Base-by-base conservation (phyloP, 2,329 filamentous ascomycete genomes). In the Tolypocladium inflatum region DNA sequence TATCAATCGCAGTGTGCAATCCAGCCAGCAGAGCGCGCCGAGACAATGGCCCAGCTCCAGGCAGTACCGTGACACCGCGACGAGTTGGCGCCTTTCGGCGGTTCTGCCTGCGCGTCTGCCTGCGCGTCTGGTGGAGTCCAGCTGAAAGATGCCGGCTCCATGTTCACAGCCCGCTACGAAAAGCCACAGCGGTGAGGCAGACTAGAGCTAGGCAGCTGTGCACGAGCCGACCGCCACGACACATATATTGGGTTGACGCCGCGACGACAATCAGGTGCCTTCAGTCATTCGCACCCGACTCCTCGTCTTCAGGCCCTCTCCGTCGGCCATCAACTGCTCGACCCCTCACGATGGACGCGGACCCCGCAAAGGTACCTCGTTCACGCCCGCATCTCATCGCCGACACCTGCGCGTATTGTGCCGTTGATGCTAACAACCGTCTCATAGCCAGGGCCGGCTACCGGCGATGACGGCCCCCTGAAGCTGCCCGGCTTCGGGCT, bases 401-500 rank as follows among this genome's bases (percentile, higher is more conserved):
- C n/a, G 3, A 13, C n/a, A 33, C 33, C 5, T 33, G 33, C 33
- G 33, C 33, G 9, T 33, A 10, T 13, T 43, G n/a, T n/a, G 3
- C 42, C 4, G 2, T 45, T 15, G 42, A 23, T 15, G 42, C 42
- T 11, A 26, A 17, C 19, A 17, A 5, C 17, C 5, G 15, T 23
- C 45, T 19, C 23, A 3, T 9, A 21, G 17, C 26, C 17, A 3
- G 2, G 17, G 26, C 8, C 15, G 10, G 11, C 45, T 11, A 15
- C 45, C 0, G 66, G 65, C 1, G 68, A 70, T 54, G 68, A 69
- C 26, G 67, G 62, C 30, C 59, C 54, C 21, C 57, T 67, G 9
- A 45, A 35, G 56, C 56, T 23, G 19, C 69, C 68, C 6, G 69
- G 68, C 41, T 66, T 64, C 41, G 68, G 68, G 17, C 57, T 68